Evolutionary conservation across 768 basidiomycete genomes (phyloP), one percentile per base, ranked within the genome.

Genomic region (Lactarius pseudohatsudake): DNA sequence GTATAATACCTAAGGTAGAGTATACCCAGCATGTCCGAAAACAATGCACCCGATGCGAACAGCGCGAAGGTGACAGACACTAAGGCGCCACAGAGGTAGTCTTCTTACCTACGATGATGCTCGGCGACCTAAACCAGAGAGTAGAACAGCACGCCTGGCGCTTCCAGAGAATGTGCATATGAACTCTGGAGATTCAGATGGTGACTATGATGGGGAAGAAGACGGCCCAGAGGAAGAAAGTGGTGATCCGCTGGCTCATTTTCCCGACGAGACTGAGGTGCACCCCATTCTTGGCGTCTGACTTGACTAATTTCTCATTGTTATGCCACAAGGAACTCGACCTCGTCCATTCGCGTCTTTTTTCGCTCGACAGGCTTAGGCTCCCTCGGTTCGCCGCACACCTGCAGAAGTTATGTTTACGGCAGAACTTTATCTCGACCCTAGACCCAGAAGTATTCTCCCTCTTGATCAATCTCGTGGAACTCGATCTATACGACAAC

Each of bases 401-500:
- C 71, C 79, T 97, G 64, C 88, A 83, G 76, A 85, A 77, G 60
- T 79, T 97, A 11, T 95, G 92, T 78, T 81, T 98, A 28, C 84
- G 95, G 43, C 94, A 96, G 78, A 98, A 97, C 75, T 83, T 84
- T 64, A 85, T 98, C 68, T 81, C 87, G 1, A 77, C 79, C 32
- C 81, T 97, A 55, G 86, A 95, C 69, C 85, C 90, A 4, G 83
- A 84, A 18, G 85, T 88, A 11, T 93, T 96, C 72, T 79, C 80
- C 36, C 78, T 82, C 38, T 76, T 98, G 64, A 82, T 74, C 15
- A 81, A 85, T 55, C 77, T 99, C 41, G 91, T 94, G 73, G 97
- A 98, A 69, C 77, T 98, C 65, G 97, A 99, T 77, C 72, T 98
- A 68, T 99, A 98, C 74, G 97, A 99, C 76, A 99, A 99, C 79